phyloP scores from a whole-genome alignment of 2,329 filamentous ascomycete genomes.

The Laburnicola sp. region DNA sequence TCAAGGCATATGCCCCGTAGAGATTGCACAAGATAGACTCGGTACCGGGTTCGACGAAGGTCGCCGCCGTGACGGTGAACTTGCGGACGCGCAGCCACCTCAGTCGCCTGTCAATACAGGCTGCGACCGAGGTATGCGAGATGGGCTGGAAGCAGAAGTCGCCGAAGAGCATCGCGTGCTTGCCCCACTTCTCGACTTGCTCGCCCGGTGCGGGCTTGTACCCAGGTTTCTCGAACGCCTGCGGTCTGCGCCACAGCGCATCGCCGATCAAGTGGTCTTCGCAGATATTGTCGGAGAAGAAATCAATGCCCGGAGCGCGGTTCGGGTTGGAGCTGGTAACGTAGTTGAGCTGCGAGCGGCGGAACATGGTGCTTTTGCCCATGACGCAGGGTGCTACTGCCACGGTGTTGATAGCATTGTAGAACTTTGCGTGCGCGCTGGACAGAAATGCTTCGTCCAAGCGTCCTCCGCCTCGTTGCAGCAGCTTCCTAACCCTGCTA shows the following conservation, averaged over 20 bases:
- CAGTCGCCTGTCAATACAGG: conserved; percentile 79
- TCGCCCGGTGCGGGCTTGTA: conserved; percentile 29
- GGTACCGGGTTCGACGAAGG: conserved; percentile 88
- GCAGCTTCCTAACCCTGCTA: conserved; percentile 25
- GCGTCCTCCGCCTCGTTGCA: conserved; percentile 69
- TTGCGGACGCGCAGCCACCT: conserved; percentile 93
- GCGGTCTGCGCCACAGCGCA: conserved; percentile 73
- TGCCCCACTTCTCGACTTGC: conserved; percentile 58
- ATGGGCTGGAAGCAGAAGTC: conserved; percentile 91
- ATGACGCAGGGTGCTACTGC: conserved; percentile 89
- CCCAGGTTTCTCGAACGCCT: conserved; percentile 33
- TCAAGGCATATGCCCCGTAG: conserved; percentile 78
- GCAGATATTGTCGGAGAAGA: conserved; percentile 94
- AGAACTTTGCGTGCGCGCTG: conserved; percentile 94
- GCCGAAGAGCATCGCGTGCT: conserved; percentile 81
- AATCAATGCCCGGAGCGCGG: conserved; percentile 74
- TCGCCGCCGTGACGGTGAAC: conserved; percentile 87
- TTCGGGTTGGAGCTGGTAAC: conserved; percentile 60
- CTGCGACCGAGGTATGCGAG: conserved; percentile 72
- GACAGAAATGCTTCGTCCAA: conserved; percentile 95
- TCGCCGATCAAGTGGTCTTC: conserved; percentile 97
- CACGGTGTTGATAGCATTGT: conserved; percentile 93
- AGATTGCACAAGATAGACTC: conserved; percentile 83
- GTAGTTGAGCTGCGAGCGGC: conserved; percentile 81
- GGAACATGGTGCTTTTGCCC: conserved; percentile 98